phyloP scores from a whole-genome alignment of 306 rosid genomes.

The Potentilla sterilis region DNA sequence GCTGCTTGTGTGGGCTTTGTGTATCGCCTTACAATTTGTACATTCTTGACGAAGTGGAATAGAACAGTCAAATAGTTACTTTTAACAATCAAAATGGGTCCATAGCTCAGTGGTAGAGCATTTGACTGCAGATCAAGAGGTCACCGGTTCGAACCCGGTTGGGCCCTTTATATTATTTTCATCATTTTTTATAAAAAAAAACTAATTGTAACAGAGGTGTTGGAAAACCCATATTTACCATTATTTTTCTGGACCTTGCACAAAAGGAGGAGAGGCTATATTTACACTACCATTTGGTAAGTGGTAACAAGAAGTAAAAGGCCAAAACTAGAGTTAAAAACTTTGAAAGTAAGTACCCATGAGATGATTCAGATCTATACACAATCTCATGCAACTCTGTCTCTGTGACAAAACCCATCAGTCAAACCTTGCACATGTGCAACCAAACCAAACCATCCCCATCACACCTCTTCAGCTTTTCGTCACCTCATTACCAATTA shows the following conservation, averaged over 20 bases:
- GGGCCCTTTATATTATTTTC: background rate
- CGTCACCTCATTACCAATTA: constrained; percentile 33
- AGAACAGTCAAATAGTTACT: background rate
- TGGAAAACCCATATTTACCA: background rate
- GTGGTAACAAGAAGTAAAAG: background rate
- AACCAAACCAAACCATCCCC: constrained; percentile 4
- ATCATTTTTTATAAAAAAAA: too few relatives aligned
- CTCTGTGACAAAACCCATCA: too few relatives aligned
- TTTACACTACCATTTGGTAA: background rate
- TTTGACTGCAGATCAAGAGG: constrained; percentile 11
- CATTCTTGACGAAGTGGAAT: background rate
- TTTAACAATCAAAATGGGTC: background rate
- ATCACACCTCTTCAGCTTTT: constrained; percentile 28
- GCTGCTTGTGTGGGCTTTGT: too few relatives aligned
- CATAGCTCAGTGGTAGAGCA: constrained; percentile 9
- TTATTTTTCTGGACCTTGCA: too few relatives aligned
- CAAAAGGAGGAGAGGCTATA: too few relatives aligned
- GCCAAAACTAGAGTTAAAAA: background rate
- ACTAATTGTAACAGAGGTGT: background rate
- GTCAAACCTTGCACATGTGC: constrained; percentile 56
- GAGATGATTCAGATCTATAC: too few relatives aligned
- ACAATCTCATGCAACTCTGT: too few relatives aligned
- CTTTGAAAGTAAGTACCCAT: background rate
- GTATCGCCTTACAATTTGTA: too few relatives aligned
- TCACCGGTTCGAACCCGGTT: constrained; percentile 3